Percentiles rank a stretch among this genome's conserved stretches.
phyloP scores from a whole-genome alignment of 2,329 filamentous ascomycete species.

The Endothia cerciana region DNA sequence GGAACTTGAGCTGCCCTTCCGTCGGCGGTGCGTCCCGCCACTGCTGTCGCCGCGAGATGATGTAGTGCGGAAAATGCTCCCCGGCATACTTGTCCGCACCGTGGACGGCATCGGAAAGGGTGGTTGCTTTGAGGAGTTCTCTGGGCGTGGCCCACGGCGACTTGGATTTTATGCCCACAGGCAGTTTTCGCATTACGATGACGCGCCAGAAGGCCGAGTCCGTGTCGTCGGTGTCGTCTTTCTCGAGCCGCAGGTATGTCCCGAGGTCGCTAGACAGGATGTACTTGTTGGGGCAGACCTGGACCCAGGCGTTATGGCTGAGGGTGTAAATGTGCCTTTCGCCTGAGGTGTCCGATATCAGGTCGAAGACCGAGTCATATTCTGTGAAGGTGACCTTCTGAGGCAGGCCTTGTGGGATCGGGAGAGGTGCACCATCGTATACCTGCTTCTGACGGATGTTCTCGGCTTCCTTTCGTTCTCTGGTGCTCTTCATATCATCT shows the following conservation, averaged over 20 bases:
- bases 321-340: slow-evolving; percentile 79
- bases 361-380: slow-evolving; percentile 88
- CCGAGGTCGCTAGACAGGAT: slow-evolving; percentile 69
- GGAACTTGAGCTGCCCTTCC: slow-evolving; percentile 66
- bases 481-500: slow-evolving; percentile 62
- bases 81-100: slow-evolving; percentile 82
- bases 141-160: slow-evolving; percentile 71
- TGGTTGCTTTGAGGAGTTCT: slow-evolving; percentile 65
- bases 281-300: slow-evolving; percentile 70
- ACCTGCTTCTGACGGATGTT: slow-evolving; percentile 39
- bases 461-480: slow-evolving; percentile 51
- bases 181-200: slow-evolving; percentile 54
- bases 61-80: slow-evolving; percentile 65
- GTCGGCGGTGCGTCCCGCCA: slow-evolving; percentile 75
- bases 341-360: slow-evolving; percentile 79
- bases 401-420: slow-evolving; percentile 25
- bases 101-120: slow-evolving; percentile 76
- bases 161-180: slow-evolving; percentile 45
- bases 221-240: slow-evolving; percentile 39
- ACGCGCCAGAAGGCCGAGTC: slow-evolving; percentile 45
- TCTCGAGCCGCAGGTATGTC: slow-evolving; percentile 61
- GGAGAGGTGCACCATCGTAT: slow-evolving; percentile 19
- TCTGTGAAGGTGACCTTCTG: slow-evolving; percentile 77
- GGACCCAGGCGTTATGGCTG: slow-evolving; percentile 82
- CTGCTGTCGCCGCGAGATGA: slow-evolving; percentile 66